These are phyloP conservation scores for Fusarium temperatum DNA, from an alignment of 2,329 filamentous ascomycete genomes.

Conservation along the genomic window DNA sequence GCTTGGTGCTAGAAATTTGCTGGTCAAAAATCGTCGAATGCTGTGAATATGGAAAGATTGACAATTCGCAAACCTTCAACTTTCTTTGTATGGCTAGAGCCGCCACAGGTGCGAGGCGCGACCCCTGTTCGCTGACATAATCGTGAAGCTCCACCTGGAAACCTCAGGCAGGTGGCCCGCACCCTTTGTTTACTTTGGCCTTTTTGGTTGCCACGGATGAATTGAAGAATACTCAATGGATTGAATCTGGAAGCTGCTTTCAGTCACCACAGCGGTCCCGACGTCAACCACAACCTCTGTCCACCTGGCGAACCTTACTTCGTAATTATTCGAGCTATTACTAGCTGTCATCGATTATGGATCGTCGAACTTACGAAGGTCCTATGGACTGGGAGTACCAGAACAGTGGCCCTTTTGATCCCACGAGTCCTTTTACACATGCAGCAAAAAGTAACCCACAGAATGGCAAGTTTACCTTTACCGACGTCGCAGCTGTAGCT, in stretches of 20 bases:
- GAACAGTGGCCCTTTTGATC: slow-evolving; percentile 64
- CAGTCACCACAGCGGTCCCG: slow-evolving; percentile 16
- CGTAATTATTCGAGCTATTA: slow-evolving; percentile 19
- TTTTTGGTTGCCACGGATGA: slow-evolving; percentile 40
- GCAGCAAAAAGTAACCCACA: slow-evolving; percentile 54
- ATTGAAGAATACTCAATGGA: slow-evolving; percentile 26
- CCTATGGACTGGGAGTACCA: slow-evolving; percentile 76
- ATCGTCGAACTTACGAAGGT: slow-evolving; percentile 65
- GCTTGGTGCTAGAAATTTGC: not conserved
- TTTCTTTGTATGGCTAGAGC: slow-evolving; percentile 34
- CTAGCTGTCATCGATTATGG: slow-evolving; percentile 50
- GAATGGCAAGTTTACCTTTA: slow-evolving; percentile 50
- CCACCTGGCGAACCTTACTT: not conserved
- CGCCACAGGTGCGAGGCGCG: slow-evolving; percentile 32
- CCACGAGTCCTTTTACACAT: slow-evolving; percentile 69
- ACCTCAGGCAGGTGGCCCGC: slow-evolving; percentile 39
- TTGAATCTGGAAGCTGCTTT: slow-evolving; percentile 14
- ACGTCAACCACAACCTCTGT: not conserved
- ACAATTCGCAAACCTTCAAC: slow-evolving; percentile 34
- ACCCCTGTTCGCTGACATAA: slow-evolving; percentile 46
- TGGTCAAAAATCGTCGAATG: not conserved
- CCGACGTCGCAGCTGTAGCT: not conserved
- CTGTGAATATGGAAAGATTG: not conserved
- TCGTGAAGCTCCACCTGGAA: not conserved
- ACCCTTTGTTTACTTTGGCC: slow-evolving; percentile 48